Percentiles rank a stretch among this genome's conserved stretches.
phyloP scores from a whole-genome alignment of 345 rosid genomes.

The Triadica sebifera region DNA sequence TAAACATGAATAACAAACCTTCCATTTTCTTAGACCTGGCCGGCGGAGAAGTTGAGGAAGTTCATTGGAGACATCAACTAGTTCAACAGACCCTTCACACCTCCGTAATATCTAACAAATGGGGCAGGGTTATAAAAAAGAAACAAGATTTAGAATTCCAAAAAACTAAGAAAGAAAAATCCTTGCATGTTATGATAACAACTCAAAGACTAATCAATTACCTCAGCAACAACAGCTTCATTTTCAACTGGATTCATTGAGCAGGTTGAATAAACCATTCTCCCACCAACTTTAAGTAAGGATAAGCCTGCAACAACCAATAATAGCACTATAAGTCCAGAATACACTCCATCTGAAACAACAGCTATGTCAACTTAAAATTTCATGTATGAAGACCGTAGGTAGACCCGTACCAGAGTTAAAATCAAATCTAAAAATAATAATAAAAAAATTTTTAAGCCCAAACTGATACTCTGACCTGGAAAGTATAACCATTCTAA shows the following conservation, averaged over 20 bases:
- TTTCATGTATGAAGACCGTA: background rate
- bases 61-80: conserved; percentile 71
- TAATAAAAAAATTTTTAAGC: background rate
- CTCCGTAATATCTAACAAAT: conserved; percentile 62
- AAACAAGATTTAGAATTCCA: background rate
- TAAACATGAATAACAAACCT: conserved; percentile 45
- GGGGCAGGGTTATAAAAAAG: background rate
- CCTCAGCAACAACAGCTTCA: conserved; percentile 98
- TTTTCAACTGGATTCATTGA: conserved; percentile 98
- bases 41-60: conserved; percentile 83
- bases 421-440: background rate
- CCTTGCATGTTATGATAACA: background rate
- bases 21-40: conserved; percentile 86
- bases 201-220: conserved; percentile 23
- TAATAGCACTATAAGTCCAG: background rate
- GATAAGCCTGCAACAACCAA: conserved; percentile 57
- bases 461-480: background rate
- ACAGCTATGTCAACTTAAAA: background rate
- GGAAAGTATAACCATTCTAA: background rate
- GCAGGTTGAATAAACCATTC: conserved; percentile 96
- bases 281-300: conserved; percentile 88
- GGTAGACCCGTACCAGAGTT: background rate
- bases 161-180: background rate
- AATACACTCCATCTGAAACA: background rate
- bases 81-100: conserved; percentile 79